These are phyloP conservation scores for Cyphellophora europaea DNA, from an alignment of 2,329 filamentous ascomycete species.

Conservation along the genomic window DNA sequence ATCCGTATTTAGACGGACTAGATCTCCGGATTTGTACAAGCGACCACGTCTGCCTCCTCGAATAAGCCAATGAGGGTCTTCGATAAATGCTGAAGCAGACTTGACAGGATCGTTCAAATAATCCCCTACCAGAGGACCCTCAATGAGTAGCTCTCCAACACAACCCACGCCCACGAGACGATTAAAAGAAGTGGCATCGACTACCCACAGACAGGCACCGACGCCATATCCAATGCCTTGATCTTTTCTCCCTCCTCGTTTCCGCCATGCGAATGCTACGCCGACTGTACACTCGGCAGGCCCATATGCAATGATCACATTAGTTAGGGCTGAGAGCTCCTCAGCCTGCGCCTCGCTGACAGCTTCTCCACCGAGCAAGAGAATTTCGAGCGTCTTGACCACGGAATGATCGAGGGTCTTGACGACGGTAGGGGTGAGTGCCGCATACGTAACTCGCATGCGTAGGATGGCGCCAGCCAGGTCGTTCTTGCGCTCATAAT, in stretches of 20 bases:
- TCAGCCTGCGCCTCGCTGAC: too few relatives aligned
- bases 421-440: too few relatives aligned
- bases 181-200: constrained; percentile 28
- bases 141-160: constrained; percentile 38
- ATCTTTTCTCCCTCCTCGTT: constrained; percentile 25
- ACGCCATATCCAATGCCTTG: constrained; percentile 31
- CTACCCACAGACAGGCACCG: constrained; percentile 30
- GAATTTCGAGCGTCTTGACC: too few relatives aligned
- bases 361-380: too few relatives aligned
- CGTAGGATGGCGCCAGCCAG: constrained; percentile 40
- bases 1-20: constrained; percentile 28
- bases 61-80: constrained; percentile 27
- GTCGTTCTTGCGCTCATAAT: constrained; percentile 40
- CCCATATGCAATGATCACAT: constrained; percentile 36
- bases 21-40: constrained; percentile 32
- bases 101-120: constrained; percentile 34
- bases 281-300: constrained; percentile 34
- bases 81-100: constrained; percentile 27
- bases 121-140: constrained; percentile 39
- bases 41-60: constrained; percentile 23
- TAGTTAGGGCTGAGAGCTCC: too few relatives aligned
- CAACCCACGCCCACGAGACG: constrained; percentile 34
- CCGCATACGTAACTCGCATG: constrained; percentile 22
- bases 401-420: too few relatives aligned
- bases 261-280: constrained; percentile 28